Base-by-base conservation (phyloP, 331 rosid genomes). In the Stylosanthes scabra region DNA sequence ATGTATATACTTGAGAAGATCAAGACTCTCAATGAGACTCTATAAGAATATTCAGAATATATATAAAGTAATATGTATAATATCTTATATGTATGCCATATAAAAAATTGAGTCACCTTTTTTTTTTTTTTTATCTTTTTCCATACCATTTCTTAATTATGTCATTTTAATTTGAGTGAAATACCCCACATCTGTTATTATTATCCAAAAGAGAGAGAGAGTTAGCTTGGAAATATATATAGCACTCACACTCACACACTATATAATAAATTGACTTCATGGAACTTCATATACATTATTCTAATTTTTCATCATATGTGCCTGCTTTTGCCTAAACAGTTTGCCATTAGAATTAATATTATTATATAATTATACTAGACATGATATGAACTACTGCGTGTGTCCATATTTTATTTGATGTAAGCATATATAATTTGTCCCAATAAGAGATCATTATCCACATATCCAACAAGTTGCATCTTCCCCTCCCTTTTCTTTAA, bases 181-280 rank as follows among this genome's bases (percentile, higher is more conserved):
- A 67, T 37, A 47, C 28, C 5, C 3, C 37, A 20, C 67, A 50
- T 75, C 47, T 75, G 45, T 62, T n/a, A n/a, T 76, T 34, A 6
- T 34, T 34, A 34, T 34, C 78, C 81, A 78, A 74, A 72, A 77
- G 31, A 77, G 31, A n/a, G n/a, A n/a, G n/a, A 77, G 80, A 77
- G 75, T 66, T 61, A 68, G 78, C 83, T 74, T 67, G 56, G 68
- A 75, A 83, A 80, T 71, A n/a, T n/a, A n/a, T n/a, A 70, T 71
- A 72, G 28, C 54, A 71, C 72, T 34, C 39, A 34, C 4, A 79
- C 74, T 59, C 60, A 68, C 5, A 79, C 74, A 45, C 60, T 64
- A 65, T n/a, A n/a, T 63, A 80, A 81, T 80, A 82, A 86, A 82
- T 91, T 86, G 97, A 85, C 88, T 84, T 74, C 59, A 64, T 60